phyloP scores from a whole-genome alignment of 2,329 filamentous ascomycete species.

The Beauveria australis region DNA sequence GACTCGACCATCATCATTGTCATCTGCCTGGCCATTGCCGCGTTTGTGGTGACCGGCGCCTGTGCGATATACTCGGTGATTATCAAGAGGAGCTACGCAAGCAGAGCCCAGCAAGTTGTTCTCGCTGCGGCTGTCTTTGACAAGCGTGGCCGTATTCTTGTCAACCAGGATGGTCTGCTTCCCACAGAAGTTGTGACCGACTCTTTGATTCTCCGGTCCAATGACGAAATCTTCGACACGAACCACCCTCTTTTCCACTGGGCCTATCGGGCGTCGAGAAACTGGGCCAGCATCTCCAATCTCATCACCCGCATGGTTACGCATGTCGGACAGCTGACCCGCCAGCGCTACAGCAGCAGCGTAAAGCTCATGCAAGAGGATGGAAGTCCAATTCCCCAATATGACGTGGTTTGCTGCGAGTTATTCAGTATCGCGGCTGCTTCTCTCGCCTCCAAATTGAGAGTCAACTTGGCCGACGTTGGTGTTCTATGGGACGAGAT shows the following conservation, averaged over 20 bases:
- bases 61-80: slow-evolving; percentile 47
- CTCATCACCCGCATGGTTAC: slow-evolving; percentile 64
- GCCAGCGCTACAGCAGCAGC: slow-evolving; percentile 25
- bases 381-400: slow-evolving; percentile 55
- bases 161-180: slow-evolving; percentile 60
- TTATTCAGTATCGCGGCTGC: slow-evolving; percentile 74
- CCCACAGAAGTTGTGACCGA: slow-evolving; percentile 72
- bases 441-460: slow-evolving; percentile 61
- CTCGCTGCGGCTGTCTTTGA: slow-evolving; percentile 60
- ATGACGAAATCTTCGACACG: slow-evolving; percentile 67
- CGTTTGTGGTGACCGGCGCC: slow-evolving; percentile 50
- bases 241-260: slow-evolving; percentile 77
- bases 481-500: slow-evolving; percentile 72
- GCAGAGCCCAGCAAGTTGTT: slow-evolving; percentile 53
- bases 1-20: slow-evolving; percentile 67
- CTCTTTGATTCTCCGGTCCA: slow-evolving; percentile 57
- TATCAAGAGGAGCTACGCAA: slow-evolving; percentile 44
- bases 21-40: slow-evolving; percentile 52
- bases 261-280: slow-evolving; percentile 73
- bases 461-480: slow-evolving; percentile 52
- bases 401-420: slow-evolving; percentile 71
- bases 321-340: slow-evolving; percentile 51
- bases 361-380: slow-evolving; percentile 44
- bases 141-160: slow-evolving; percentile 54
- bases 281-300: slow-evolving; percentile 63